These are phyloP conservation scores for Phytophthora constricta DNA, from an alignment of 352 stramenopile species.

Conservation along the genomic window DNA sequence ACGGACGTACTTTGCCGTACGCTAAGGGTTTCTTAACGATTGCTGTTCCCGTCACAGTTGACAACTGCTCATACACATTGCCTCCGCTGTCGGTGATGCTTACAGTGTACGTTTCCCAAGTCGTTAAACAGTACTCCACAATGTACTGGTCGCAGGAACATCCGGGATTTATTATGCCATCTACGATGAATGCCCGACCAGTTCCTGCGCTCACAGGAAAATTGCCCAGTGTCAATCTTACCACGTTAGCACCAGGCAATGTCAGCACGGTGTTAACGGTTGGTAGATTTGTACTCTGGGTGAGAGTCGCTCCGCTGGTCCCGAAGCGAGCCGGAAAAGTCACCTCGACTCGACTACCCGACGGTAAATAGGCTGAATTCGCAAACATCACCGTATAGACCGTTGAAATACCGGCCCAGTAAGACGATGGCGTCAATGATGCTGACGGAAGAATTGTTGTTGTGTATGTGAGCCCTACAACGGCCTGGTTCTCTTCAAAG, in stretches of 20 bases:
- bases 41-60: conserved; percentile 50
- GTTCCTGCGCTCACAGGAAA: conserved; percentile 40
- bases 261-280: conserved; percentile 38
- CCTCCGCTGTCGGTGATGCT: conserved; percentile 41
- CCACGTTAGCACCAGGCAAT: conserved; percentile 13
- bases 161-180: conserved; percentile 62
- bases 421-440: conserved; percentile 47
- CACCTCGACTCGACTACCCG: conserved; percentile 43
- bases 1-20: conserved; percentile 57
- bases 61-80: conserved; percentile 52
- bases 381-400: conserved; percentile 51
- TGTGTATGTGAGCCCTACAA: conserved; percentile 34
- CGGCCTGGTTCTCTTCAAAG: conserved; percentile 43
- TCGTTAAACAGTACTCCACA: conserved; percentile 54
- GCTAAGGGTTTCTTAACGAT: conserved; percentile 72
- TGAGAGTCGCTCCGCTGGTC: conserved; percentile 35
- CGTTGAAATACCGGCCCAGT: conserved; percentile 50
- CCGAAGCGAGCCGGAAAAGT: conserved; percentile 55
- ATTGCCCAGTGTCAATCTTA: conserved; percentile 41
- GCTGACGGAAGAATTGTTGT: conserved; percentile 38
- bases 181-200: conserved; percentile 49
- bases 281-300: conserved; percentile 37
- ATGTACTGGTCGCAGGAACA: conserved; percentile 63
- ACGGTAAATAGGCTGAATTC: conserved; percentile 51
- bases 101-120: conserved; percentile 54